Evolutionary conservation across 768 basidiomycete species (phyloP).

Genomic region (Tylopilus plumbeoviolaceoides): DNA sequence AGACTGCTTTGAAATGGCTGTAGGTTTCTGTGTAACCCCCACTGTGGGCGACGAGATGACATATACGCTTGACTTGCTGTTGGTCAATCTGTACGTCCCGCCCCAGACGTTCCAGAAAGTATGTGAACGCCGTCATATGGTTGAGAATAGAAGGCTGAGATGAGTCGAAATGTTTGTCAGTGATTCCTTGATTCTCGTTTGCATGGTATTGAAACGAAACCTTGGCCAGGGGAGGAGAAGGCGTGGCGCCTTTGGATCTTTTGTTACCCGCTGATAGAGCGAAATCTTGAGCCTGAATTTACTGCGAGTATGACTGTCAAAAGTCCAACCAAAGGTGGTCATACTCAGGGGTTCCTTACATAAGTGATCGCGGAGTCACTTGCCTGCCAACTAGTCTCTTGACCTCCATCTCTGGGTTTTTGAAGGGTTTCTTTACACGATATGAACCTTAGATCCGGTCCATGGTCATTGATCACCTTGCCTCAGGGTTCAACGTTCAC

Average conservation of each 20-base stretch:
- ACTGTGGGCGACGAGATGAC: conserved; percentile 85
- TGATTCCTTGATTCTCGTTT: neutral
- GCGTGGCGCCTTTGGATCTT: conserved; percentile 32
- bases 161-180: conserved; percentile 19
- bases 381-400: too few species aligned
- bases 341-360: neutral
- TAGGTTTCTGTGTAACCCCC: conserved; percentile 71
- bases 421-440: too few species aligned
- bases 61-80: conserved; percentile 48
- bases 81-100: conserved; percentile 40
- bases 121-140: conserved; percentile 59
- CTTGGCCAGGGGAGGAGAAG: conserved; percentile 47
- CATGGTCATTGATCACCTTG: neutral
- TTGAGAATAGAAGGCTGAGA: conserved; percentile 40
- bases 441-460: too few species aligned
- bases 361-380: neutral
- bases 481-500: too few species aligned
- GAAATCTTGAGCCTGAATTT: too few species aligned
- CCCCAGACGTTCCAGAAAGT: conserved; percentile 51
- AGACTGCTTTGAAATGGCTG: conserved; percentile 62
- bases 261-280: conserved; percentile 43
- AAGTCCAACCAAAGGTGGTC: too few species aligned
- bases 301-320: too few species aligned
- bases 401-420: too few species aligned
- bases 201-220: conserved; percentile 39